Evolutionary conservation across 345 rosid genomes (phyloP).

Genomic region (Hibiscus syriacus): DNA sequence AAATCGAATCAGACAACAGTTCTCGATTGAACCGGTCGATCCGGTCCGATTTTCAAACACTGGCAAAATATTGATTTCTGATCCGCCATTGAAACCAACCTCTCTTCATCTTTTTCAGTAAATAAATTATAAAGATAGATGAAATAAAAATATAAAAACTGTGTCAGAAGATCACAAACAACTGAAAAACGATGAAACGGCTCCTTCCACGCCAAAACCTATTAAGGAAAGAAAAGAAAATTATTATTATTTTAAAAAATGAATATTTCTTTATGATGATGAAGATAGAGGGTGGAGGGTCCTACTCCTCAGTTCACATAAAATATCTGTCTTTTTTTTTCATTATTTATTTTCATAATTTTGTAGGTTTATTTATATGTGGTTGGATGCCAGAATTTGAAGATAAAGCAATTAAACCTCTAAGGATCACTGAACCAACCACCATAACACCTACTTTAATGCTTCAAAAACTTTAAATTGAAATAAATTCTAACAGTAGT

Average conservation of each 20-base stretch:
- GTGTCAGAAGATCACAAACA: too few relatives aligned
- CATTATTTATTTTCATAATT: not conserved
- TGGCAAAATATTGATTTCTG: too few relatives aligned
- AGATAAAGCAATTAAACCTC: constrained; percentile 57
- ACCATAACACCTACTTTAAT: constrained; percentile 36
- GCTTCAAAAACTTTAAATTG: constrained; percentile 6
- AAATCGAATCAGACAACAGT: too few relatives aligned
- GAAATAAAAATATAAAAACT: too few relatives aligned
- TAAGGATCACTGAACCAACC: constrained; percentile 36
- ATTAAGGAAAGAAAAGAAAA: constrained; percentile 9
- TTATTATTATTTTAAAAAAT: constrained; percentile 14
- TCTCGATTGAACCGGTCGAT: too few relatives aligned
- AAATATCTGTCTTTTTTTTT: constrained; percentile 57
- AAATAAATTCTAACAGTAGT: too few relatives aligned
- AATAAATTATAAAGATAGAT: too few relatives aligned
- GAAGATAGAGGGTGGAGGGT: constrained; percentile 23
- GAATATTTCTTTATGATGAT: constrained; percentile 27
- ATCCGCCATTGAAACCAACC: too few relatives aligned
- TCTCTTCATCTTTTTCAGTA: too few relatives aligned
- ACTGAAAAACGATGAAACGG: not conserved
- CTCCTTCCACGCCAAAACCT: not conserved
- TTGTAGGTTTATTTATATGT: constrained; percentile 21
- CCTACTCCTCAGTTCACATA: constrained; percentile 27
- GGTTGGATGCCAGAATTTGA: constrained; percentile 38
- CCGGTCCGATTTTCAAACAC: too few relatives aligned